Conservation (phyloP, 345 rosid genomes). For the Passiflora organensis region DNA sequence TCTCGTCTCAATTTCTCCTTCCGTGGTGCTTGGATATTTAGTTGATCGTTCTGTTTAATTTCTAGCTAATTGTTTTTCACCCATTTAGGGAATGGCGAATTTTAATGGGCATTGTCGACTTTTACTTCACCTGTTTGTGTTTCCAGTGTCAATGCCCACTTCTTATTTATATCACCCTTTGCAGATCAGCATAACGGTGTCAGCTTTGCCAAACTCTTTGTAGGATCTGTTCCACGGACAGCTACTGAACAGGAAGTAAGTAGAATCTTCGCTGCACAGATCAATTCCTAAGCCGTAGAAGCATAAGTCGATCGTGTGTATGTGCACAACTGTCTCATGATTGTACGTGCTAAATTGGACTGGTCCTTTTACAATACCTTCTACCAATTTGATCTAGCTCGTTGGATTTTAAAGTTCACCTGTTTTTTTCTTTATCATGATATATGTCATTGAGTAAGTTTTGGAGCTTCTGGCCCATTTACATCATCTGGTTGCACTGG, state of each 20-base stretch:
- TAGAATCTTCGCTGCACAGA: constrained; percentile 1
- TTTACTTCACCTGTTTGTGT: background rate
- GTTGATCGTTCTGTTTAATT: no score
- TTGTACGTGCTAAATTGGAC: no score
- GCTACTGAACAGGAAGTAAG: constrained; percentile 83
- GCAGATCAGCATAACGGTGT: constrained; percentile 48
- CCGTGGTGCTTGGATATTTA: no score
- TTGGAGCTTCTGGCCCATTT: background rate
- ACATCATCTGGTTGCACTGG: background rate
- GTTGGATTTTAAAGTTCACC: background rate
- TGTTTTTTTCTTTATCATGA: background rate
- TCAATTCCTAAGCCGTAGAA: no score
- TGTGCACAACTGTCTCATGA: no score
- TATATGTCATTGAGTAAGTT: background rate
- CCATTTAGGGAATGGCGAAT: no score
- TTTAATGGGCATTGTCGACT: no score
- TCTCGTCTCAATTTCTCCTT: no score
- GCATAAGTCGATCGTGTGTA: no score
- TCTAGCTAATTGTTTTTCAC: no score
- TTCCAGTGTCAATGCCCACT: background rate
- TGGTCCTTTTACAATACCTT: no score
- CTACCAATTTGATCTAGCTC: background rate
- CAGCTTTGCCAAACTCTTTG: constrained; percentile 81
- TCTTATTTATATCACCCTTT: background rate
- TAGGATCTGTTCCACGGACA: constrained; percentile 95